These are phyloP conservation scores for Dalbergia cultrata DNA, from an alignment of 306 rosid genomes.

Conservation along the genomic window DNA sequence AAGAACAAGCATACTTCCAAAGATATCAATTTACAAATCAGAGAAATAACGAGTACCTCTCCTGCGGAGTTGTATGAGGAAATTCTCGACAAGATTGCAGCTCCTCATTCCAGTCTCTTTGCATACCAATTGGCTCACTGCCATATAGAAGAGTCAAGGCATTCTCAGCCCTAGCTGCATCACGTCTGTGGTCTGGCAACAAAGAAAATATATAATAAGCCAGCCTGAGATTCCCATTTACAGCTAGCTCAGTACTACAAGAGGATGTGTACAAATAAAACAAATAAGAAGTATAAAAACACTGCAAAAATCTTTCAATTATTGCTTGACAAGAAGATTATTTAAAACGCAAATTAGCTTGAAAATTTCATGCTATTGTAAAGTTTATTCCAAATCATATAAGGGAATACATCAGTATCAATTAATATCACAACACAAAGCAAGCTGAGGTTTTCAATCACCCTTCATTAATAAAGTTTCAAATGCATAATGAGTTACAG, in stretches of 20 bases:
- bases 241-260: not conserved
- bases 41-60: constrained; percentile 65
- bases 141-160: constrained; percentile 90
- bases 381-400: constrained; percentile 27
- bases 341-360: not conserved
- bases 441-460: constrained; percentile 28
- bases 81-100: constrained; percentile 98
- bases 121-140: constrained; percentile 98
- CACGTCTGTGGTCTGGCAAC: constrained; percentile 87
- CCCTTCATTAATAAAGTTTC: constrained; percentile 6
- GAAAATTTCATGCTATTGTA: not conserved
- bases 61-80: constrained; percentile 91
- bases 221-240: constrained; percentile 15
- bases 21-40: constrained; percentile 25
- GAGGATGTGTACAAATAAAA: not conserved
- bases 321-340: not conserved
- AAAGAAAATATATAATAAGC: constrained; percentile 38
- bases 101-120: constrained; percentile 99
- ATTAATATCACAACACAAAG: constrained; percentile 33
- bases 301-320: not conserved
- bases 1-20: constrained; percentile 30
- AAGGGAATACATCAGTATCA: not conserved
- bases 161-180: constrained; percentile 96
- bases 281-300: not conserved
- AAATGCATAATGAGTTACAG: constrained; percentile 4